phyloP scores from a whole-genome alignment of 768 basidiomycete genomes.

The Russula dissimulans region DNA sequence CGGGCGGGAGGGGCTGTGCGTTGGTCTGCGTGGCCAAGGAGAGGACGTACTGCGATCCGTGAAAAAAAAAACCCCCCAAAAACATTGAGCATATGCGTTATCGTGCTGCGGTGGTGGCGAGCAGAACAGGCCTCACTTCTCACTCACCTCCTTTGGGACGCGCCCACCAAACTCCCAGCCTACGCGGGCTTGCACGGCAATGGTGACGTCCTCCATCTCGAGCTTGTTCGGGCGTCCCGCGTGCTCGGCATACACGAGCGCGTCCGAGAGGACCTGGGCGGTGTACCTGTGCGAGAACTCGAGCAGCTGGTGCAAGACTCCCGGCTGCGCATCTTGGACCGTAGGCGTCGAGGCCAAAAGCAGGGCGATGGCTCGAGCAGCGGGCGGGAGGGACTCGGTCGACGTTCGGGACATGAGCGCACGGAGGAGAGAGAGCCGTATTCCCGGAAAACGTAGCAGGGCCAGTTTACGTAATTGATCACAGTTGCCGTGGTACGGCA shows the following conservation, averaged over 20 bases:
- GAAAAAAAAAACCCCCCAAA: too few species aligned
- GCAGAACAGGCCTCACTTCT: too few species aligned
- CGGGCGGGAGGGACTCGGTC: slow-evolving; percentile 61
- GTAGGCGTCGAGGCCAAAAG: slow-evolving; percentile 76
- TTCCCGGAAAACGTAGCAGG: neutral
- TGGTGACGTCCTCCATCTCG: slow-evolving; percentile 71
- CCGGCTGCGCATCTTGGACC: slow-evolving; percentile 80
- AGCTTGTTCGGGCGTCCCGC: slow-evolving; percentile 70
- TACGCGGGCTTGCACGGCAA: slow-evolving; percentile 81
- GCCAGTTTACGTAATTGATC: neutral
- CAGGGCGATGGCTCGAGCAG: slow-evolving; percentile 75
- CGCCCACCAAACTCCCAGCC: slow-evolving; percentile 90
- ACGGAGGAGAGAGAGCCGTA: neutral
- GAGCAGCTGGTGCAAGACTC: slow-evolving; percentile 76
- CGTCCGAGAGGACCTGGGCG: slow-evolving; percentile 73
- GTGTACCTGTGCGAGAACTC: slow-evolving; percentile 84
- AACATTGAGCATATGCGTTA: neutral
- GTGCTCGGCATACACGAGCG: slow-evolving; percentile 81
- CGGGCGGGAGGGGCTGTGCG: slow-evolving; percentile 65
- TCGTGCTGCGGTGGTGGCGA: too few species aligned
- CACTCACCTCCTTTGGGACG: slow-evolving; percentile 74
- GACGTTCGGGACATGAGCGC: slow-evolving; percentile 34
- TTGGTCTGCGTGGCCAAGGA: slow-evolving; percentile 81
- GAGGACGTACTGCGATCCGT: slow-evolving; percentile 50
- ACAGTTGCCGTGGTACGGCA: neutral